A percentile compares a stretch with the other conserved stretches of the same genome.
Evolutionary conservation across 495 filamentous ascomycete species (phyloP).

Genomic region (Xanthoparmelia taractica): DNA sequence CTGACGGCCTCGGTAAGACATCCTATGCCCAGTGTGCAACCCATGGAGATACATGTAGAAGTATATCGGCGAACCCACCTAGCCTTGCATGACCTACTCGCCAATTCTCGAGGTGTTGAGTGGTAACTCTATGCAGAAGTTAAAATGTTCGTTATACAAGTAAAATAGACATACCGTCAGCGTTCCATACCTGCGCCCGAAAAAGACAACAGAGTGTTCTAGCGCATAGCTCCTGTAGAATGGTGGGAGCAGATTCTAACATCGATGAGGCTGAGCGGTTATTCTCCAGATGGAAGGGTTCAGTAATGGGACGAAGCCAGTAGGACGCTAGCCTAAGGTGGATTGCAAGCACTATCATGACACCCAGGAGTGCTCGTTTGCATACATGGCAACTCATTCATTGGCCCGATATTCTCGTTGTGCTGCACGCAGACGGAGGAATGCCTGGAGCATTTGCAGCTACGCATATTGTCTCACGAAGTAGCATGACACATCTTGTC

Average conservation of each 20-base stretch:
- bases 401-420: neutral
- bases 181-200: neutral
- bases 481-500: neutral
- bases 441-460: neutral
- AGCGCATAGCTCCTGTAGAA: neutral
- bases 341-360: neutral
- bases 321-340: neutral
- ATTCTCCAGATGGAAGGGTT: neutral
- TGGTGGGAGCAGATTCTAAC: neutral
- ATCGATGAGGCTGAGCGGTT: neutral
- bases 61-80: conserved; percentile 21
- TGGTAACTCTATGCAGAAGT: neutral
- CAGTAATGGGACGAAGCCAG: neutral
- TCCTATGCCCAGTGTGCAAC: conserved; percentile 8
- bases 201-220: neutral
- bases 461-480: neutral
- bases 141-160: neutral
- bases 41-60: conserved; percentile 13
- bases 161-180: neutral
- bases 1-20: conserved; percentile 14
- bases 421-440: neutral
- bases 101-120: neutral
- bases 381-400: neutral
- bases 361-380: neutral
- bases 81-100: conserved; percentile 10